Evolutionary conservation across 768 basidiomycete species (phyloP), one percentile per base, ranked within the genome.

Genomic region (Rhizopogon salebrosus): DNA sequence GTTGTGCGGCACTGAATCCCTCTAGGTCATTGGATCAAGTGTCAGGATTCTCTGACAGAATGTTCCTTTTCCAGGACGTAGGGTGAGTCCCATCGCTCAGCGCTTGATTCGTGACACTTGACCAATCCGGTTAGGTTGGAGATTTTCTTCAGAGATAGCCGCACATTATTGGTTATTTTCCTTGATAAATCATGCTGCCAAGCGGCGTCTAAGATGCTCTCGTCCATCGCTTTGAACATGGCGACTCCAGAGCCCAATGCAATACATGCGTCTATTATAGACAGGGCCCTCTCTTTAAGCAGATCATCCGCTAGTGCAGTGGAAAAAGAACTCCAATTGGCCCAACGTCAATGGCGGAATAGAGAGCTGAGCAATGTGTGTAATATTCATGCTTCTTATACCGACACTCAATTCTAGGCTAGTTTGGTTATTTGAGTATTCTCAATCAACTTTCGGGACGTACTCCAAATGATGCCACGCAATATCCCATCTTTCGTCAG

Each of bases 391-490:
- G 8, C 4, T 51, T 38, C 48, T 50, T 41, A 41, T 34, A 3
- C 18, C 37, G 31, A 16, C 27, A 31, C 5, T 51, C 43, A 50
- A n/a, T 5, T 45, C 41, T 46, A 13, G 20, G 18, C 31, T 52
- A 95, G 92, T 95, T 92, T 65, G 86, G 89, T 1, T 95, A 95
- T 67, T 70, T 95, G 46, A 87, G 89, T 55, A 82, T 97, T 51
- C 71, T 97, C 51, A 97, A 97, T 60, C 92, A 95, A 65, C 80
- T 91, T 20, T 95, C 94, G 3, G 93, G 94, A 39, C 80, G 94
- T 20, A 97, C 94, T 3, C 92, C 93, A 1, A 92, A 87, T 62
- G 94, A 97, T 72, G 92, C 94, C 9, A 95, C 95, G 0, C 92
- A 95, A 60, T 97, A 94, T 68, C 94, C 93, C 0, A 83, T 95